Percentiles rank a stretch among this genome's conserved stretches.
Conservation (phyloP, 352 stramenopile species). For the Phytophthora pistaciae region DNA sequence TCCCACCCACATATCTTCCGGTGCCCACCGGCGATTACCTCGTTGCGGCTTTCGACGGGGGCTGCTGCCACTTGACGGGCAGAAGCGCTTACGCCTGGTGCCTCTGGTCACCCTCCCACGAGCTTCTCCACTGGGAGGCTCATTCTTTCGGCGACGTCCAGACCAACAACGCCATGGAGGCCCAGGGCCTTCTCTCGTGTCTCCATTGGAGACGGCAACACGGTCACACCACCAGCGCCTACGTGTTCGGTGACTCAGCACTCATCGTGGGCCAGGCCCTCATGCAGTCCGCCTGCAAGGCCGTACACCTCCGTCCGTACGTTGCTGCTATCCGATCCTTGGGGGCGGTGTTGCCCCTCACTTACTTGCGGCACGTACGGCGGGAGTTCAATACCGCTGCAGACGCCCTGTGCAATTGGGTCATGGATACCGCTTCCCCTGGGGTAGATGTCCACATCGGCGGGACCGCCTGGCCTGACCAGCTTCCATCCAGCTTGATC, state of each 20-base stretch:
- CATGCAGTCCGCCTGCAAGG: not conserved
- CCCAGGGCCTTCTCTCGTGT: slow-evolving; percentile 22
- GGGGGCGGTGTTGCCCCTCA: not conserved
- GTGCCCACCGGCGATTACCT: not conserved
- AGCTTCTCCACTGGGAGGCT: slow-evolving; percentile 13
- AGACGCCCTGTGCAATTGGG: slow-evolving; percentile 31
- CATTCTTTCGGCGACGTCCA: slow-evolving; percentile 1
- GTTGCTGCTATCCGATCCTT: slow-evolving; percentile 18
- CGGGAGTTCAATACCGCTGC: slow-evolving; percentile 2
- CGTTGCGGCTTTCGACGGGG: slow-evolving; percentile 22
- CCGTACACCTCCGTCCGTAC: slow-evolving; percentile 4
- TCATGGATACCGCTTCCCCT: slow-evolving; percentile 16
- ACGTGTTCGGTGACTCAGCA: slow-evolving; percentile 23
- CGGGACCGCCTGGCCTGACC: not conserved
- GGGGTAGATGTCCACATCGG: not conserved
- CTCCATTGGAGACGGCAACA: slow-evolving; percentile 10
- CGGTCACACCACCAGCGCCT: no score
- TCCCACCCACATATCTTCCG: not conserved
- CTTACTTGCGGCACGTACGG: slow-evolving; percentile 8
- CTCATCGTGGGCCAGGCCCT: slow-evolving; percentile 25
- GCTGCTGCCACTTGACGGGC: not conserved
- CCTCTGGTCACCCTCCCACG: slow-evolving; percentile 5
- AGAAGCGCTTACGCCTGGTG: slow-evolving; percentile 26
- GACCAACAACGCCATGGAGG: slow-evolving; percentile 40
- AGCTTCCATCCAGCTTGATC: not conserved